A percentile compares a stretch with the other conserved stretches of the same genome.
These are phyloP conservation scores for Ilyonectria sp. DNA, from an alignment of 2,329 filamentous ascomycete genomes.

Conservation along the genomic window DNA sequence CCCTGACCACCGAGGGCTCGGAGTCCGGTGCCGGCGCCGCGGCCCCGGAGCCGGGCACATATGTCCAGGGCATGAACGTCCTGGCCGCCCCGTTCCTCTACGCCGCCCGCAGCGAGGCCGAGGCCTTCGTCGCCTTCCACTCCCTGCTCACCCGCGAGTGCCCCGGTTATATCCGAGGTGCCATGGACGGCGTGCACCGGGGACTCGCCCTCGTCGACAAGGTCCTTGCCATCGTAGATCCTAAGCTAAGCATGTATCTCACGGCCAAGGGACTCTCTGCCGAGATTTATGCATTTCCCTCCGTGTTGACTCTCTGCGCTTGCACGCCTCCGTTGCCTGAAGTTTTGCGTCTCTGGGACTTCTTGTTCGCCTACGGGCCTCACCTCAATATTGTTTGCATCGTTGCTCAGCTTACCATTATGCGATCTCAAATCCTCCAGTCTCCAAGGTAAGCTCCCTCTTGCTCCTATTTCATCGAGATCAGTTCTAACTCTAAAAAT, in stretches of 20 bases:
- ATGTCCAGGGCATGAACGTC: slow-evolving; percentile 99
- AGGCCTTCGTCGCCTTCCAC: slow-evolving; percentile 94
- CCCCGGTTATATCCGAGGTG: slow-evolving; percentile 93
- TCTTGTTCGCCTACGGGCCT: slow-evolving; percentile 94
- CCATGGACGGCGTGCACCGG: slow-evolving; percentile 97
- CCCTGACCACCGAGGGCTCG: slow-evolving; percentile 75
- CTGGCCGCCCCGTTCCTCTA: slow-evolving; percentile 96
- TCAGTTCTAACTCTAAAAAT: slow-evolving; percentile 42
- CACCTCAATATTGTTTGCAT: slow-evolving; percentile 98
- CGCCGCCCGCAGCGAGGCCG: slow-evolving; percentile 91
- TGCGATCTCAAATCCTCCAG: slow-evolving; percentile 86
- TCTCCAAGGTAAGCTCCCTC: slow-evolving; percentile 78
- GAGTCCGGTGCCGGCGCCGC: slow-evolving; percentile 68
- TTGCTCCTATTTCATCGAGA: slow-evolving; percentile 7
- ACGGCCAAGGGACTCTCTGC: slow-evolving; percentile 90
- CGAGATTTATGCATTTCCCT: slow-evolving; percentile 96
- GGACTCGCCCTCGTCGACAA: slow-evolving; percentile 93
- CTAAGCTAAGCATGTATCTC: slow-evolving; percentile 87
- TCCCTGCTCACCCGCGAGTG: slow-evolving; percentile 89
- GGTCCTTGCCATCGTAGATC: slow-evolving; percentile 91
- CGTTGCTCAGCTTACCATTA: slow-evolving; percentile 92
- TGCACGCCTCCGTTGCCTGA: slow-evolving; percentile 96
- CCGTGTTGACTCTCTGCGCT: slow-evolving; percentile 93
- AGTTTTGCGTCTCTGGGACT: slow-evolving; percentile 95
- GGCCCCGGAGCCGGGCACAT: slow-evolving; percentile 81